Percentiles rank a stretch among this genome's conserved stretches.
Conservation (phyloP, 768 basidiomycete genomes). For the Rubroboletus pulcherrimus region DNA sequence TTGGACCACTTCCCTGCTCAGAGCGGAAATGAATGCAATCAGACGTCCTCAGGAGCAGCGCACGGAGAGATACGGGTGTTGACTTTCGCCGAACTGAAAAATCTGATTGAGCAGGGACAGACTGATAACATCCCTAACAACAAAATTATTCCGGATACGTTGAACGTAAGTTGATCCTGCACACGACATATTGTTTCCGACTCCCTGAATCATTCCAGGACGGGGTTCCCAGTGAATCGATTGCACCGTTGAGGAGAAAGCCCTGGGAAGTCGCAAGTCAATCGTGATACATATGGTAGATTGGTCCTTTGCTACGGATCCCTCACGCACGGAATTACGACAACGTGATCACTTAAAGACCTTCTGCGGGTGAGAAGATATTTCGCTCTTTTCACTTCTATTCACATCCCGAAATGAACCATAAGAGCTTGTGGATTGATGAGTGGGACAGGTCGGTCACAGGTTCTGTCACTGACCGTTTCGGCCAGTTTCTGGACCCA, state of each 20-base stretch:
- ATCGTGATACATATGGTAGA: slow-evolving; percentile 21
- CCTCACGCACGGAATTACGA: slow-evolving; percentile 16
- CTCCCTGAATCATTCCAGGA: slow-evolving; percentile 37
- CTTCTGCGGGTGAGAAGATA: slow-evolving; percentile 12
- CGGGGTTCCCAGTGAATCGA: slow-evolving; percentile 55
- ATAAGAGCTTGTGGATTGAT: slow-evolving; percentile 2
- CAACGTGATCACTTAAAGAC: slow-evolving; percentile 2
- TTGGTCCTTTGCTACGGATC: not conserved
- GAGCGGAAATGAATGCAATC: slow-evolving; percentile 20
- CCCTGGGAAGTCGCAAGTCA: slow-evolving; percentile 54
- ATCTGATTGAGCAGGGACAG: slow-evolving; percentile 66
- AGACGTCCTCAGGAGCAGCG: slow-evolving; percentile 6
- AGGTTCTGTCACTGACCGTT: not conserved
- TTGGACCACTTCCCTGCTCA: slow-evolving; percentile 9
- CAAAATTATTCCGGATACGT: slow-evolving; percentile 58
- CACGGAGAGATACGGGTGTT: slow-evolving; percentile 43
- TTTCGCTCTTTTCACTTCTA: not conserved
- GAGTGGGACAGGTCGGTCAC: slow-evolving; percentile 5
- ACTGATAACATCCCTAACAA: slow-evolving; percentile 78
- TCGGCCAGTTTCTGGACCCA: not conserved
- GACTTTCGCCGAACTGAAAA: slow-evolving; percentile 65
- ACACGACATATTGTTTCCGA: not conserved
- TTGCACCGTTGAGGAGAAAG: slow-evolving; percentile 48
- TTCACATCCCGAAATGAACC: slow-evolving; percentile 8
- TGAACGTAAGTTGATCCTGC: slow-evolving; percentile 50